Percentiles rank a stretch among this genome's conserved stretches.
Conservation (phyloP, 148 eudicot species). For the Rhododendron ferrugineum region DNA sequence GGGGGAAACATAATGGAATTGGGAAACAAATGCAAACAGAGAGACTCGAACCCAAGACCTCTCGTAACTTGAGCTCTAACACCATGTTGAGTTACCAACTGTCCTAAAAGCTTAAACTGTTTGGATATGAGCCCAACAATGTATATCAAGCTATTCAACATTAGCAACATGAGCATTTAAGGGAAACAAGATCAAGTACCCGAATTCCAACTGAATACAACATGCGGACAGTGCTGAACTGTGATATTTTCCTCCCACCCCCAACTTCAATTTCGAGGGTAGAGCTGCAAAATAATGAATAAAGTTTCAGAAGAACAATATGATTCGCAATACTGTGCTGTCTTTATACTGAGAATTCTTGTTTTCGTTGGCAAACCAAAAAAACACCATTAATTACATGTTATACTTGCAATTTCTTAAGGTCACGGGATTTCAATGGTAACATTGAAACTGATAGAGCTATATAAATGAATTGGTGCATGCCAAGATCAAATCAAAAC, state of each 20-base stretch:
- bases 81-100: not conserved
- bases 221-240: constrained; percentile 79
- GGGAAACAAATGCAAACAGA: not conserved
- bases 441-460: not conserved
- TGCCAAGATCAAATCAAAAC: not conserved
- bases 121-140: not conserved
- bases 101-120: not conserved
- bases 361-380: not conserved
- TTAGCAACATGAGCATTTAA: not conserved
- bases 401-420: not conserved
- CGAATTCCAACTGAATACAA: constrained; percentile 77
- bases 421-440: not conserved
- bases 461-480: not conserved
- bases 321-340: not conserved
- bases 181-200: constrained; percentile 38
- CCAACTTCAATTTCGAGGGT: constrained; percentile 89
- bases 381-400: not conserved
- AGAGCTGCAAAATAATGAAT: constrained; percentile 35
- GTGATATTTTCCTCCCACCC: constrained; percentile 91
- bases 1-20: not conserved
- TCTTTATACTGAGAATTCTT: not conserved
- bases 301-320: constrained; percentile 11
- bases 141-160: not conserved
- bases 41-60: not conserved
- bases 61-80: not conserved